Evolutionary conservation across 2,329 filamentous ascomycete species (phyloP).

Genomic region (Aspergillus eucalypticola): DNA sequence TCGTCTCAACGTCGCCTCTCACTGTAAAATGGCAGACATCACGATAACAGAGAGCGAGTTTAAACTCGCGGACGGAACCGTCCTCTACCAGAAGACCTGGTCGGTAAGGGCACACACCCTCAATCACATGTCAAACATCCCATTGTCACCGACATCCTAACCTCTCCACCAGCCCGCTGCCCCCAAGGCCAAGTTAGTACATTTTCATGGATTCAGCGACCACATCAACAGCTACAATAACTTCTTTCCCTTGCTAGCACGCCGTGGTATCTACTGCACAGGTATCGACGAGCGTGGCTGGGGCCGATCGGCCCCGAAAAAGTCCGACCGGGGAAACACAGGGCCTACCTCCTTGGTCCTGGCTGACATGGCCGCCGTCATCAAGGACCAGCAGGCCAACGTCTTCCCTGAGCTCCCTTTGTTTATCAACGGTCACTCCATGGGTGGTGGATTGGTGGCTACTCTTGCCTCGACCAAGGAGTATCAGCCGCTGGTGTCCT

Average conservation of each 20-base stretch:
- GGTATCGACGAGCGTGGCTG: slow-evolving; percentile 14
- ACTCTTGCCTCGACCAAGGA: slow-evolving; percentile 7
- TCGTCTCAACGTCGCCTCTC: background rate
- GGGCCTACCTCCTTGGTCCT: slow-evolving; percentile 9
- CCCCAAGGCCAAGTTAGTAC: slow-evolving; percentile 9
- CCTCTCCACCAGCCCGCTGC: background rate
- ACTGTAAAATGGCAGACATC: slow-evolving; percentile 5
- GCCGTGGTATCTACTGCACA: slow-evolving; percentile 6
- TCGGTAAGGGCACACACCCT: slow-evolving; percentile 5
- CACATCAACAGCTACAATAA: slow-evolving; percentile 13
- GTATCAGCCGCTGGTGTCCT: slow-evolving; percentile 6
- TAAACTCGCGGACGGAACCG: slow-evolving; percentile 5
- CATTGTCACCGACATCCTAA: background rate
- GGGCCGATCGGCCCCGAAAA: slow-evolving; percentile 9
- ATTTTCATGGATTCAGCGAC: slow-evolving; percentile 16
- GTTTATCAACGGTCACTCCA: slow-evolving; percentile 7
- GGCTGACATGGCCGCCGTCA: slow-evolving; percentile 7
- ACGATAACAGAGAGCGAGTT: slow-evolving; percentile 11
- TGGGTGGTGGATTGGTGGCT: slow-evolving; percentile 7
- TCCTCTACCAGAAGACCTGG: slow-evolving; percentile 17
- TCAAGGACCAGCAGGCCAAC: background rate
- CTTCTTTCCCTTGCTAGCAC: slow-evolving; percentile 7
- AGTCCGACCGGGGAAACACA: slow-evolving; percentile 12
- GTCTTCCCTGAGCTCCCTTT: background rate
- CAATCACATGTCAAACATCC: background rate